These are phyloP conservation scores for Phoma sp. DNA, from an alignment of 2,329 filamentous ascomycete species.

Conservation along the genomic window DNA sequence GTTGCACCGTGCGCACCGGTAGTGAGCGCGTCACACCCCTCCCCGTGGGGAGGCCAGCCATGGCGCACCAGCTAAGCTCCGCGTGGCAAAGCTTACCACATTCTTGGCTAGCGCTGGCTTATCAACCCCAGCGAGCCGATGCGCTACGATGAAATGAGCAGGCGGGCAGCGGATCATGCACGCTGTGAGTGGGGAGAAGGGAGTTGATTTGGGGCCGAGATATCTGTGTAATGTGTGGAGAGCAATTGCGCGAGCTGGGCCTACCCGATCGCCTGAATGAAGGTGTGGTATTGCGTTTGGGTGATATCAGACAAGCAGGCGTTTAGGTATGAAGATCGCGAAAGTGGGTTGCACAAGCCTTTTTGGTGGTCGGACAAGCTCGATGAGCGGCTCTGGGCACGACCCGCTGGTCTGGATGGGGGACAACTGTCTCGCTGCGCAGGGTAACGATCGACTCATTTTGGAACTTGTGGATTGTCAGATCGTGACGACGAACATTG, in stretches of 20 bases:
- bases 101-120: background rate
- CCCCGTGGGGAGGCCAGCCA: slow-evolving; percentile 6
- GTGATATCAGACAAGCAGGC: no score
- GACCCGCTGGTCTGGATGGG: background rate
- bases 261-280: no score
- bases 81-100: background rate
- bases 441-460: no score
- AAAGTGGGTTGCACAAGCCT: slow-evolving; percentile 8
- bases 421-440: background rate
- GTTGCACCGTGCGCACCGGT: background rate
- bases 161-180: background rate
- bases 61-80: background rate
- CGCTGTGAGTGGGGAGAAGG: background rate
- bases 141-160: background rate
- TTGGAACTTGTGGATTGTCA: no score
- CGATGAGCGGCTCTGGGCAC: background rate
- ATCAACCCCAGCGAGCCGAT: no score
- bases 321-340: background rate
- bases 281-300: background rate
- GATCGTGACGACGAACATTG: no score
- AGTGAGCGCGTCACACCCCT: background rate
- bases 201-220: slow-evolving; percentile 8
- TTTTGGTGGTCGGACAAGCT: slow-evolving; percentile 2
- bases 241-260: no score
- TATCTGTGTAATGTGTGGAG: background rate